Evolutionary conservation across 208 protist genomes (phyloP).

Genomic region (Porcisia hertigi): DNA sequence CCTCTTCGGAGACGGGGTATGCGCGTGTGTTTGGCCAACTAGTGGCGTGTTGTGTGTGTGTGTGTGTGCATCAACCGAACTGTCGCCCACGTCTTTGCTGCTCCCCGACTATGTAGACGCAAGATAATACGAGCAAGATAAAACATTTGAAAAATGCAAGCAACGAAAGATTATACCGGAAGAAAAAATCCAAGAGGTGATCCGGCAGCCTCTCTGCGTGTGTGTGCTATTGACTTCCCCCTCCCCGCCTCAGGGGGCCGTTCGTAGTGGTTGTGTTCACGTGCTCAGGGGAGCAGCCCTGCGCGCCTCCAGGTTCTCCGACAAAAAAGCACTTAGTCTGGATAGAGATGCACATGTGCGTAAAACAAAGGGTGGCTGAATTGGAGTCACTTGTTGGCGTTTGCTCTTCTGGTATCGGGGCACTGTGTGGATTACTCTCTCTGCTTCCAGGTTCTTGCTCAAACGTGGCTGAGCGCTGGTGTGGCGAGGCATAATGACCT

Average conservation of each 20-base stretch:
- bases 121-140: background rate
- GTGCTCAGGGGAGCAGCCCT: background rate
- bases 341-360: background rate
- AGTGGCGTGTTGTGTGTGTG: background rate
- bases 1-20: background rate
- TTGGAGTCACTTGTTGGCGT: background rate
- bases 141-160: background rate
- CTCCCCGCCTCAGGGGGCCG: too few species aligned
- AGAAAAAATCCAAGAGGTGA: background rate
- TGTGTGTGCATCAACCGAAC: background rate
- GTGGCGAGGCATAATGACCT: background rate
- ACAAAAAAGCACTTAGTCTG: background rate
- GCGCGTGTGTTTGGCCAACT: background rate
- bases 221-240: too few species aligned
- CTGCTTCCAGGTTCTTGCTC: background rate
- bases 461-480: background rate
- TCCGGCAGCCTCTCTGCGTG: too few species aligned
- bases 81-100: background rate
- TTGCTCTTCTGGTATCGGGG: background rate
- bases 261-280: background rate
- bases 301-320: background rate
- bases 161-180: background rate
- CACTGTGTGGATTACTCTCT: background rate
- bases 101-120: background rate
- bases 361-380: too few species aligned